Evolutionary conservation across 352 stramenopile species (phyloP), one percentile per base, ranked within the genome.

Genomic region (Globisporangium recalcitrans): DNA sequence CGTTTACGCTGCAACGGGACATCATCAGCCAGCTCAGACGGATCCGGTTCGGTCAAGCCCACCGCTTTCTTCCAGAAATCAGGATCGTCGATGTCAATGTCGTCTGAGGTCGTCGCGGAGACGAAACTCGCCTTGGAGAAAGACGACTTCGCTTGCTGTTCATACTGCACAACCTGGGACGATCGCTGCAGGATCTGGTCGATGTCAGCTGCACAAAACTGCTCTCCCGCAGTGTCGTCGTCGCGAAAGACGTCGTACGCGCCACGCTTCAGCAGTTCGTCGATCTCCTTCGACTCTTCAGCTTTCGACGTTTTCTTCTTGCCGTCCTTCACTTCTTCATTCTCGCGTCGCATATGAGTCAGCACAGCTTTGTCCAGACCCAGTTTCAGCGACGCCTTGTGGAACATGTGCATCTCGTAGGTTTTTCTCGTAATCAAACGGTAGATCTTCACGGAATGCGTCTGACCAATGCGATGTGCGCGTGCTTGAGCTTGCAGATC

Each of bases 61-160:
- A 97, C 89, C 1, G 98, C 96, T 72, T 99, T 99, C 62, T 98
- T 98, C 98, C 98, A 99, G 62, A 99, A 99, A 58, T 98, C 82
- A 1, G 98, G 98, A 71, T 99, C 98, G 61, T 99, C 92, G 19
- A 99, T 88, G 70, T 99, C 93, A n/a, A 99, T 86, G 64, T 98
- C 92, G 63, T 98, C 85, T 0, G 82, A 91, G 2, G 79, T 97
- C 16, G 77, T 92, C 0, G 87, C 83, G 1, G 88, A 92, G 29
- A 97, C 88, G 63, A 98, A 98, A 72, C 87, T 97, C 22, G 92
- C 92, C 65, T 96, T 98, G 8, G 87, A 96, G 63, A 98, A 97
- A 5, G 84, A 91, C 3, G 82, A 93, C 36, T 93, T 78, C 0
- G 85, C 85, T 57, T 96, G 77, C 56, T 93, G 74, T 46, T 88